phyloP scores from a whole-genome alignment of 495 filamentous ascomycete species.

The Talaromyces wortmannii region DNA sequence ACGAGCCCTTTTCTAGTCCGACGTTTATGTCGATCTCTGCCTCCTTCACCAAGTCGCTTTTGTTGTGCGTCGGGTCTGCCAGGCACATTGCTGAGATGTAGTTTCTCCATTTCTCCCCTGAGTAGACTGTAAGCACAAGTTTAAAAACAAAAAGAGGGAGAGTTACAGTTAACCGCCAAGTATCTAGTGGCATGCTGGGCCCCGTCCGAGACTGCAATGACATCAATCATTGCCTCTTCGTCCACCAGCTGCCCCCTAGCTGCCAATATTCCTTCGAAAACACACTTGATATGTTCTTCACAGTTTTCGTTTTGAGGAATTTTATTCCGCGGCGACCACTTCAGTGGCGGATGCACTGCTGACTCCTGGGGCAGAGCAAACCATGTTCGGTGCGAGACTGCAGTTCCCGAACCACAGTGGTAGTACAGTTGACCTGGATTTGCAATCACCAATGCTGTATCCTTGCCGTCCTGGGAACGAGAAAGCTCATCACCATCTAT shows the following conservation, averaged over 20 bases:
- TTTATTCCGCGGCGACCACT: slow-evolving; percentile 36
- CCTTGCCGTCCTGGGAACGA: background rate
- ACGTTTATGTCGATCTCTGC: background rate
- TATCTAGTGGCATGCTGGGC: slow-evolving; percentile 46
- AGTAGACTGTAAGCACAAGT: background rate
- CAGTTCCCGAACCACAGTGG: slow-evolving; percentile 48
- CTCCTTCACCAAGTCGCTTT: background rate
- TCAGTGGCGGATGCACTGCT: slow-evolving; percentile 37
- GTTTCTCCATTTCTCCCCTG: slow-evolving; percentile 27
- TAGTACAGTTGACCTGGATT: slow-evolving; percentile 68
- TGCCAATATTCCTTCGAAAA: slow-evolving; percentile 57
- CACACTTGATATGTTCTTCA: slow-evolving; percentile 50
- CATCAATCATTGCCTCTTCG: slow-evolving; percentile 45
- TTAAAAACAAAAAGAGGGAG: background rate
- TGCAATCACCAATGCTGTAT: slow-evolving; percentile 52
- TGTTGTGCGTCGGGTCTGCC: slow-evolving; percentile 22
- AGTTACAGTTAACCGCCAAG: slow-evolving; percentile 48
- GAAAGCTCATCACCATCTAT: slow-evolving; percentile 6
- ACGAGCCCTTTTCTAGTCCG: slow-evolving; percentile 13
- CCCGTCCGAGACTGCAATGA: slow-evolving; percentile 58
- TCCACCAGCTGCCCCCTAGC: slow-evolving; percentile 24
- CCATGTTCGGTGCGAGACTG: slow-evolving; percentile 50
- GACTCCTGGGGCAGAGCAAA: slow-evolving; percentile 44
- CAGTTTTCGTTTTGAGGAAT: slow-evolving; percentile 46
- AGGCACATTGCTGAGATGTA: slow-evolving; percentile 28